Percentiles rank a stretch among this genome's conserved stretches.
These are phyloP conservation scores for Omphalotus guepiniiformis DNA, from an alignment of 768 basidiomycete species.

Conservation along the genomic window DNA sequence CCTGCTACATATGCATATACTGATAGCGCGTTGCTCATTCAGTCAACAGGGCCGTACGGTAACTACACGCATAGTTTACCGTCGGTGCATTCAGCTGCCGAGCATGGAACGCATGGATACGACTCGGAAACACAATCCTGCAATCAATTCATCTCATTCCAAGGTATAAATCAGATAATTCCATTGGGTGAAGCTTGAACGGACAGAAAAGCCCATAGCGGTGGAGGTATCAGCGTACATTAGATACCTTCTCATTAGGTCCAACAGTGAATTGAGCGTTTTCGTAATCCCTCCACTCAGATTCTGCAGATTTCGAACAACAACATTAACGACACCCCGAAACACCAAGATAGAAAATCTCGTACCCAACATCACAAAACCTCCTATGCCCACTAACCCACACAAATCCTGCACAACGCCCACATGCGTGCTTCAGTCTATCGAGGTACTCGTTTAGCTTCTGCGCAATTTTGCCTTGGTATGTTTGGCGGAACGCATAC, in stretches of 20 bases:
- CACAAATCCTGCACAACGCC: constrained; percentile 42
- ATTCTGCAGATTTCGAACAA: constrained; percentile 17
- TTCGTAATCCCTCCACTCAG: constrained; percentile 41
- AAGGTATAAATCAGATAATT: too few species aligned
- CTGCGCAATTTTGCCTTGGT: constrained; percentile 27
- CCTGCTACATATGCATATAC: too few species aligned
- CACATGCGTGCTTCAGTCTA: constrained; percentile 27
- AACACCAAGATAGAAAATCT: constrained; percentile 12
- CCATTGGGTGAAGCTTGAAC: too few species aligned
- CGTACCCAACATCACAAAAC: constrained; percentile 37
- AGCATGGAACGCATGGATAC: too few species aligned
- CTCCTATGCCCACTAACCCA: constrained; percentile 34
- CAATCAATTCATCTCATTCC: too few species aligned
- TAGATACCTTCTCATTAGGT: constrained; percentile 19
- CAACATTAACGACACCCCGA: background rate
- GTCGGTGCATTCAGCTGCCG: too few species aligned
- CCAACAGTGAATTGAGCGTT: constrained; percentile 35
- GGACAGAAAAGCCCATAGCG: constrained; percentile 42
- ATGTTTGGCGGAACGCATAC: constrained; percentile 27
- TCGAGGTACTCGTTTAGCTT: constrained; percentile 33
- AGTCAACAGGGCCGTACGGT: too few species aligned
- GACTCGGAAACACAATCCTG: too few species aligned
- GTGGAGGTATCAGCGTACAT: constrained; percentile 30
- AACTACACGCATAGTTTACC: too few species aligned
- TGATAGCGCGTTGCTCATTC: too few species aligned